Evolutionary conservation across 1,284 basidiomycete genomes (phyloP), one percentile per base, ranked within the genome.

Genomic region (Ceratobasidium sp.): DNA sequence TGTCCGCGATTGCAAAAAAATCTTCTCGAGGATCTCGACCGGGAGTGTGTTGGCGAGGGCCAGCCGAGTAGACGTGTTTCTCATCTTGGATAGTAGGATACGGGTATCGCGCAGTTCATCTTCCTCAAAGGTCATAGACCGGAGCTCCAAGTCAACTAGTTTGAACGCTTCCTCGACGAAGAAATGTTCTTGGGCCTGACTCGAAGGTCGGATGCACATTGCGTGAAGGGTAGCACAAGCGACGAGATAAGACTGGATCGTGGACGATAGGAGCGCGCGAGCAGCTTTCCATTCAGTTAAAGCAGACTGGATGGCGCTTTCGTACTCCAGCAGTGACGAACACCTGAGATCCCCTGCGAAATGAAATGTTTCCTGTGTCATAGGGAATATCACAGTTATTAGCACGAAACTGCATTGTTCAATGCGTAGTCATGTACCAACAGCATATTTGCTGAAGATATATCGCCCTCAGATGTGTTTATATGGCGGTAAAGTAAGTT

Each of bases 191-290:
- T 28, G 26, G 33, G 15, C 20, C 9, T 26, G 42, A 12, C 42
- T 7, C 44, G 5, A 26, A 46, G 15, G 38, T 5, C 23, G 64
- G 42, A 33, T 13, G 4, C 57, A 59, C n/a, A 59, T 4, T 5
- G 64, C 40, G 64, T 20, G 7, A 13, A 65, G 64, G 13, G 38
- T 46, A n/a, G 44, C 13, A n/a, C 42, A 65, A 65, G 64, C 64
- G 7, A 12, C n/a, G 42, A 65, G 40, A 65, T 65, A 65, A 13
- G 40, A 26, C 26, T 65, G 64, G 64, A 46, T 65, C 3, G 17
- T 46, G 26, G 44, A 40, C 10, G n/a, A 12, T 20, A 65, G 44
- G 12, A 65, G 20, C 9, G 33, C 42, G 23, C 44, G 64, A 12
- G 48, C 1, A 3, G 42, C 13, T 46, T 42, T 65, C 64, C 64